Evolutionary conservation across 805 yeast species (phyloP).

Genomic region (Candida vartiovaarae): DNA sequence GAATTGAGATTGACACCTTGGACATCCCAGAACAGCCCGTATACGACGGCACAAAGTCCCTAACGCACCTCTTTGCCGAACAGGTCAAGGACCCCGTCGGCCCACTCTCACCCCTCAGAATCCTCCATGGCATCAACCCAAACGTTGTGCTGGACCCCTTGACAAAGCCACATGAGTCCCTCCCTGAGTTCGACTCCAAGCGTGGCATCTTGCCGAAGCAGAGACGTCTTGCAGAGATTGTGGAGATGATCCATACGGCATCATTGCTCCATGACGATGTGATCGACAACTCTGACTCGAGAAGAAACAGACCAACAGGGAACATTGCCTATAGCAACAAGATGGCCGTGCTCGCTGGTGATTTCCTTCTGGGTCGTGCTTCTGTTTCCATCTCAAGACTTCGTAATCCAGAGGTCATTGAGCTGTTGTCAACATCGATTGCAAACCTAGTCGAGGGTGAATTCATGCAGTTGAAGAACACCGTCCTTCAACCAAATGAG

Average conservation of each 20-base stretch:
- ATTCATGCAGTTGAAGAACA: slow-evolving; percentile 95
- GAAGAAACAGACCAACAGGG: slow-evolving; percentile 88
- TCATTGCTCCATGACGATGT: slow-evolving; percentile 94
- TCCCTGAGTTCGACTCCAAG: slow-evolving; percentile 51
- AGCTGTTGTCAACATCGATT: slow-evolving; percentile 88
- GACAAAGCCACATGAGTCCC: slow-evolving; percentile 67
- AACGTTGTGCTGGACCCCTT: slow-evolving; percentile 73
- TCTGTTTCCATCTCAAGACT: slow-evolving; percentile 91
- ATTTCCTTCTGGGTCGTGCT: slow-evolving; percentile 90
- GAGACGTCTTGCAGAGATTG: slow-evolving; percentile 91
- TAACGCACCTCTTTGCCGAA: slow-evolving; percentile 42
- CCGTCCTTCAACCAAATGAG: slow-evolving; percentile 54
- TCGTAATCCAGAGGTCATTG: slow-evolving; percentile 96
- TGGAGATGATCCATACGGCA: slow-evolving; percentile 98
- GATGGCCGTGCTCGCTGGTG: slow-evolving; percentile 97
- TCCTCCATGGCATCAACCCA: slow-evolving; percentile 90
- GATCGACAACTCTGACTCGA: slow-evolving; percentile 79
- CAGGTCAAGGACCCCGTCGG: slow-evolving; percentile 32
- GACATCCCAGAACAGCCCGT: slow-evolving; percentile 66
- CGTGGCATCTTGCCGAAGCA: slow-evolving; percentile 90
- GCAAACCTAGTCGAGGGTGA: slow-evolving; percentile 98
- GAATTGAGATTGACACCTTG: slow-evolving; percentile 51
- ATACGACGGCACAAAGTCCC: slow-evolving; percentile 48
- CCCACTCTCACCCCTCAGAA: slow-evolving; percentile 71
- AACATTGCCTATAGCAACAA: slow-evolving; percentile 92